These are phyloP conservation scores for Phoma sp. DNA, from an alignment of 2,329 filamentous ascomycete genomes.

Conservation along the genomic window DNA sequence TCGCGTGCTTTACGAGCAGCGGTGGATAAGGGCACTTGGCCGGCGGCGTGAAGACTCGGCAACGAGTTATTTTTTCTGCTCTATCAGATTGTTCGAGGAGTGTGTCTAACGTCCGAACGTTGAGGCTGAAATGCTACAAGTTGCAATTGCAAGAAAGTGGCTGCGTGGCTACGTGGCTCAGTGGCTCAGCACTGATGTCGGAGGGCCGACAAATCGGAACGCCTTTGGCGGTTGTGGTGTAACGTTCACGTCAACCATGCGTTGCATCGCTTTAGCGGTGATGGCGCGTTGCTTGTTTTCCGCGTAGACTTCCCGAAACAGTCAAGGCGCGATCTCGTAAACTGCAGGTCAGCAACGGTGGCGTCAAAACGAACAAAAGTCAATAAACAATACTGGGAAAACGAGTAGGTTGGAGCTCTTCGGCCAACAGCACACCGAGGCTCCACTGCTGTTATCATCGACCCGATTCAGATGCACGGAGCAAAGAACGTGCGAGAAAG, in stretches of 20 bases:
- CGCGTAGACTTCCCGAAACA: slow-evolving; percentile 24
- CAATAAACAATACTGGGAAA: slow-evolving; percentile 20
- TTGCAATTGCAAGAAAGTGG: neutral
- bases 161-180: slow-evolving; percentile 16
- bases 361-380: slow-evolving; percentile 17
- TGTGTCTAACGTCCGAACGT: neutral
- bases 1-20: slow-evolving; percentile 17
- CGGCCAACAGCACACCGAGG: slow-evolving; percentile 6
- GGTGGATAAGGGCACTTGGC: slow-evolving; percentile 2
- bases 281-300: slow-evolving; percentile 25
- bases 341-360: slow-evolving; percentile 36
- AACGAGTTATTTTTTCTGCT: neutral
- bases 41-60: neutral
- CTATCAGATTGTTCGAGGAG: neutral
- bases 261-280: slow-evolving; percentile 8
- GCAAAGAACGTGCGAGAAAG: neutral
- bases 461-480: slow-evolving; percentile 11
- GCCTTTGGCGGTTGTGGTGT: slow-evolving; percentile 9
- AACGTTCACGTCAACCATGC: slow-evolving; percentile 24
- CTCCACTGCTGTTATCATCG: slow-evolving; percentile 26
- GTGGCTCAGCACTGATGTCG: neutral
- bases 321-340: slow-evolving; percentile 24
- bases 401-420: slow-evolving; percentile 14
- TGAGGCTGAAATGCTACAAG: neutral
- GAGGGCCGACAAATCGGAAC: slow-evolving; percentile 1